Conservation (phyloP, 768 basidiomycete genomes). For the Termitomyces sp. region DNA sequence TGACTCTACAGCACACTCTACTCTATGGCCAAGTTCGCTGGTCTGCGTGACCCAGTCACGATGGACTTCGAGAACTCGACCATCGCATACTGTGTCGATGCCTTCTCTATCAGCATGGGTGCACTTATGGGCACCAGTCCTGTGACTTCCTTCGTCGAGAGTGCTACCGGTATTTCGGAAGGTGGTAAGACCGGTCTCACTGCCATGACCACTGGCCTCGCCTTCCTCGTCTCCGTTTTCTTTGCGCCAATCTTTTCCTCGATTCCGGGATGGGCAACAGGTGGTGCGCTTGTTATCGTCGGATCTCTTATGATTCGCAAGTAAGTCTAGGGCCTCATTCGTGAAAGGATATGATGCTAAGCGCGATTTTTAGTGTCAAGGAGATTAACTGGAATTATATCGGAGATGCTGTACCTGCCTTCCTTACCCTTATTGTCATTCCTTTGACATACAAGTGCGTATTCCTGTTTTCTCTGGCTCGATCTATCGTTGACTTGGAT, state of each 20-base stretch:
- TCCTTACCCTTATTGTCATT: conserved; percentile 78
- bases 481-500: background rate
- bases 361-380: conserved; percentile 45
- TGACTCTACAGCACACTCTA: conserved; percentile 63
- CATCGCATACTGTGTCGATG: conserved; percentile 80
- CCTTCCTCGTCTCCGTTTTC: conserved; percentile 83
- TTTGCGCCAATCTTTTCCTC: conserved; percentile 88
- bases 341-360: background rate
- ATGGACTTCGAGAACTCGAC: conserved; percentile 85
- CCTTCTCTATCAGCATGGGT: conserved; percentile 78
- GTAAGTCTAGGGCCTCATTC: conserved; percentile 29
- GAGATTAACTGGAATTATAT: conserved; percentile 91
- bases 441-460: conserved; percentile 74
- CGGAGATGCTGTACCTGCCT: conserved; percentile 84
- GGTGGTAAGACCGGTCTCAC: conserved; percentile 87
- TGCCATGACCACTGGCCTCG: conserved; percentile 65
- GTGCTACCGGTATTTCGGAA: conserved; percentile 79
- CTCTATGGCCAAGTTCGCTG: conserved; percentile 89
- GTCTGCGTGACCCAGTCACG: conserved; percentile 80
- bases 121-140: conserved; percentile 78
- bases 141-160: conserved; percentile 81
- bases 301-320: conserved; percentile 90
- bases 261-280: conserved; percentile 85
- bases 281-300: conserved; percentile 80
- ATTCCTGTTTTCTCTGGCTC: background rate